A percentile compares a stretch with the other conserved stretches of the same genome.
Conservation (phyloP, 768 basidiomycete genomes). For the Boletus huronensis region DNA sequence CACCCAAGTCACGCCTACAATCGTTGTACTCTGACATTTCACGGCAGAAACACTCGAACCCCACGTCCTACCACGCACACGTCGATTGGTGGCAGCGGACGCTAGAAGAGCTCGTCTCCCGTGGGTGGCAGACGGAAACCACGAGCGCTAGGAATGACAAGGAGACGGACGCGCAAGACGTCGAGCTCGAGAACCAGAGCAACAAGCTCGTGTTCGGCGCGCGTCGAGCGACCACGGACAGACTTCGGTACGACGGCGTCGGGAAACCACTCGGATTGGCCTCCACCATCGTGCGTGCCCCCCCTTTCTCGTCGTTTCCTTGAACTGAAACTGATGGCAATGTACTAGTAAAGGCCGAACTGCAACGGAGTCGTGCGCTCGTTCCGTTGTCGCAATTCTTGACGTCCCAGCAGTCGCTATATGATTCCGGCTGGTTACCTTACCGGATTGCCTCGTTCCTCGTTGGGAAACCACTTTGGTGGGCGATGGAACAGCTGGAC, state of each 20-base stretch:
- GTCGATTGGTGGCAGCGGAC: conserved; percentile 84
- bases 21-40: conserved; percentile 88
- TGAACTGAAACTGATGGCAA: conserved; percentile 22
- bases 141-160: conserved; percentile 9
- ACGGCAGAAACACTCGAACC: conserved; percentile 79
- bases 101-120: conserved; percentile 56
- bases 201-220: conserved; percentile 64
- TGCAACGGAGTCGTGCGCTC: conserved; percentile 43
- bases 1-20: conserved; percentile 52
- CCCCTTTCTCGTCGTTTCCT: neutral
- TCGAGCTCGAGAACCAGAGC: conserved; percentile 17
- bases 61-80: conserved; percentile 74
- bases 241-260: conserved; percentile 59
- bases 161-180: conserved; percentile 5
- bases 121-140: conserved; percentile 46
- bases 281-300: conserved; percentile 64
- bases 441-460: conserved; percentile 66
- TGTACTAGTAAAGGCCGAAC: conserved; percentile 67
- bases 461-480: conserved; percentile 79
- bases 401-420: conserved; percentile 54
- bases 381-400: conserved; percentile 56
- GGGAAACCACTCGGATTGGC: conserved; percentile 75
- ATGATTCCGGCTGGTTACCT: conserved; percentile 67
- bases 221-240: conserved; percentile 50
- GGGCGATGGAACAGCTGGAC: conserved; percentile 79